phyloP scores from a whole-genome alignment of 208 protist species.

The Leishmania tarentolae region DNA sequence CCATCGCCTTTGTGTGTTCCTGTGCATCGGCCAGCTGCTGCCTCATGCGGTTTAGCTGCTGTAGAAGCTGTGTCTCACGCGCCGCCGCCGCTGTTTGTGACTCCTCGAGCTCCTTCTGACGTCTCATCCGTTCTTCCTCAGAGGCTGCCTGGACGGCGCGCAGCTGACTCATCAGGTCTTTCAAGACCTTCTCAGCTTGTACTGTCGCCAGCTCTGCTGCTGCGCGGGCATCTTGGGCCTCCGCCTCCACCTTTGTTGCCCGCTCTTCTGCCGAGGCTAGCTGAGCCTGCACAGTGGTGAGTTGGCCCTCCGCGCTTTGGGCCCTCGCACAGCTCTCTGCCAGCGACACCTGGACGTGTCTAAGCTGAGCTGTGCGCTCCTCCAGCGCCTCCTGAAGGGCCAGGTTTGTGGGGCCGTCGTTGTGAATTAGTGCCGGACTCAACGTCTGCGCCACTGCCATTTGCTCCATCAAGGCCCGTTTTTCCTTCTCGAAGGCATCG shows the following conservation, averaged over 20 bases:
- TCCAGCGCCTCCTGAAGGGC: constrained; percentile 10
- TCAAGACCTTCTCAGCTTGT: constrained; percentile 8
- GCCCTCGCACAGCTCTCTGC: background rate
- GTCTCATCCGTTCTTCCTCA: background rate
- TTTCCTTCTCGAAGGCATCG: background rate
- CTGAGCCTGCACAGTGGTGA: constrained; percentile 8
- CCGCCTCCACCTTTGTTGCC: constrained; percentile 8
- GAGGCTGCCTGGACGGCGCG: constrained; percentile 9
- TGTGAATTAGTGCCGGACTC: background rate
- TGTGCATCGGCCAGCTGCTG: constrained; percentile 6
- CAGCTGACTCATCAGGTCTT: constrained; percentile 14
- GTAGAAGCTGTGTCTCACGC: background rate
- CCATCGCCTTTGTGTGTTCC: background rate
- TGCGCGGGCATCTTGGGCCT: background rate
- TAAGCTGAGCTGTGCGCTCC: background rate
- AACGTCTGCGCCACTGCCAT: constrained; percentile 13
- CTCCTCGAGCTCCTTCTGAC: background rate
- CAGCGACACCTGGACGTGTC: constrained; percentile 1
- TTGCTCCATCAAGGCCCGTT: constrained; percentile 6
- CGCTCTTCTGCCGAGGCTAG: background rate
- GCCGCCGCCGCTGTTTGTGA: constrained; percentile 1
- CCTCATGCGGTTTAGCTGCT: background rate
- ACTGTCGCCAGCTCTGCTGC: background rate
- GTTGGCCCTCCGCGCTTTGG: background rate
- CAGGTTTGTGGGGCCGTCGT: constrained; percentile 4